Evolutionary conservation across 306 rosid species (phyloP), one percentile per base, ranked within the genome.

Genomic region (Castanea mollissima): DNA sequence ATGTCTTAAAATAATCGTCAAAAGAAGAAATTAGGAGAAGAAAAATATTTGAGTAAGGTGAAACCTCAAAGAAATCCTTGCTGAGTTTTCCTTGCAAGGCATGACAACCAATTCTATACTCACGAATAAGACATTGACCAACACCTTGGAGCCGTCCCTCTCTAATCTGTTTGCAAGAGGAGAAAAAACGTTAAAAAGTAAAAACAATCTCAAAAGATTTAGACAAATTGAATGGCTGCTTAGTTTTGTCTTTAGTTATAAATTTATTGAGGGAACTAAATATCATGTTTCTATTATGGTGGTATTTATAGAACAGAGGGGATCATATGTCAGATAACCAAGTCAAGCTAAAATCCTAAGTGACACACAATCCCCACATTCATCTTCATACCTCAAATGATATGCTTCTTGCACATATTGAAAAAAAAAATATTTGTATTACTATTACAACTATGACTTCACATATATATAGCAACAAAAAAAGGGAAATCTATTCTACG

Each of bases 51-150:
- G 5, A 32, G 65, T 56, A 38, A 73, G 68, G n/a, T 25, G 52
- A 70, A 67, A 94, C 99, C 99, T 95, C 99, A 10, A 76, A 74
- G 81, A 91, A 88, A 85, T 95, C 99, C 86, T 74, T 90, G 98
- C 98, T 92, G 87, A 86, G 85, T 79, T 88, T 85, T 73, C 98
- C 96, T 85, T 44, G 85, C 77, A 92, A 14, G 62, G 89, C 81
- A 74, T 95, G 93, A 51, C 87, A 91, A 74, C 85, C 97, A 86
- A 91, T 87, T 88, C 99, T 90, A 74, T 91, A 93, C 76, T 95
- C 98, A 27, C 78, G 79, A 73, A 90, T 83, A 80, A 95, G 97
- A 86, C 98, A 93, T 71, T 85, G 92, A 56, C 98, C 99, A 74
- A 93, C 71, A 29, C 98, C 96, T 80, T 83, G 87, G 71, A 93